phyloP scores from a whole-genome alignment of 1,139 yeast genomes.

The Debaryomyces singareniensis region DNA sequence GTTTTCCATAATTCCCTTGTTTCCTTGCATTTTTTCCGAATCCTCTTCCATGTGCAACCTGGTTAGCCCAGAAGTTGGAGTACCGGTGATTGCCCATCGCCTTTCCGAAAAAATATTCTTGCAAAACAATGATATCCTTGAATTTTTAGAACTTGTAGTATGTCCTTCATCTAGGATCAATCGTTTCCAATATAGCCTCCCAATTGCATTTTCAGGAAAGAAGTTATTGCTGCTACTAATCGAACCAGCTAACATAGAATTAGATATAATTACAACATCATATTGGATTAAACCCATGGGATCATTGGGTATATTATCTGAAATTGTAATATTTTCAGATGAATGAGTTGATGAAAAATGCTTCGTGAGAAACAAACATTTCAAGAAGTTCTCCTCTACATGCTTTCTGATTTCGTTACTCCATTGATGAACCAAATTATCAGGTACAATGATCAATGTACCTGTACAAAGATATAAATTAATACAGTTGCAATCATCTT shows the following conservation, averaged over 20 bases:
- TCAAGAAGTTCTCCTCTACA: constrained; percentile 29
- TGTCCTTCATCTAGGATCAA: constrained; percentile 74
- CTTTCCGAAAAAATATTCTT: constrained; percentile 48
- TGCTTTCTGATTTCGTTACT: constrained; percentile 52
- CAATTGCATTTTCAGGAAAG: constrained; percentile 25
- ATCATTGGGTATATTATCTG: constrained; percentile 18
- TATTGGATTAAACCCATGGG: constrained; percentile 30
- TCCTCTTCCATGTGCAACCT: constrained; percentile 45
- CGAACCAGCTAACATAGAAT: constrained; percentile 38
- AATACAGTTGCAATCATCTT: constrained; percentile 16
- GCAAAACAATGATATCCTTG: constrained; percentile 46
- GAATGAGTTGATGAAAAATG: constrained; percentile 18
- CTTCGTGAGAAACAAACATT: constrained; percentile 26
- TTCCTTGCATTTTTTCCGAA: constrained; percentile 15
- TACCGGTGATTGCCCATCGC: constrained; percentile 70
- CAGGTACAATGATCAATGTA: constrained; percentile 60
- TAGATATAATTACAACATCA: constrained; percentile 51
- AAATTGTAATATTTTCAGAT: constrained; percentile 11
- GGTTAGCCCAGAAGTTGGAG: constrained; percentile 68
- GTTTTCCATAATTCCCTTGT: constrained; percentile 16
- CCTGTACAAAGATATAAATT: constrained; percentile 41
- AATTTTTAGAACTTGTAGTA: constrained; percentile 45
- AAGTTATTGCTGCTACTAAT: constrained; percentile 13
- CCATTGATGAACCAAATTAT: constrained; percentile 66
- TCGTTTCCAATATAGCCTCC: constrained; percentile 56